These are phyloP conservation scores for Colletotrichum plurivorum DNA, from an alignment of 2,329 filamentous ascomycete species.

Conservation along the genomic window DNA sequence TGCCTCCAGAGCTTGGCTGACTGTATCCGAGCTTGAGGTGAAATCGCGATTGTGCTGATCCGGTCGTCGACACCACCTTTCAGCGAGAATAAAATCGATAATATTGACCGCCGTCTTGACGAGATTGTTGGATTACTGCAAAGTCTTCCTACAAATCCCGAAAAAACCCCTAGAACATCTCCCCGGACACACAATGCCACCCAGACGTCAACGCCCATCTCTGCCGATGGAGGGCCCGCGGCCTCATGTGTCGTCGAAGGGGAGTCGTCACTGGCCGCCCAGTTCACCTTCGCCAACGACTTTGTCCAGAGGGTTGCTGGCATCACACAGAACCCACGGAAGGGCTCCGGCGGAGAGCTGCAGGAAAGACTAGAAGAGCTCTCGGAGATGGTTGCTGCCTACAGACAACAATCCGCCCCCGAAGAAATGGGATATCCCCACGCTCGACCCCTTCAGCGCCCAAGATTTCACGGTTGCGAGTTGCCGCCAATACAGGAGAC, in stretches of 20 bases:
- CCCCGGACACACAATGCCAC: neutral
- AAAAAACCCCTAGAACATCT: neutral
- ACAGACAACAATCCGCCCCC: constrained; percentile 44
- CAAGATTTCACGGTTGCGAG: constrained; percentile 1
- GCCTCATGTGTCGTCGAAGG: constrained; percentile 52
- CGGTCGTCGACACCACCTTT: neutral
- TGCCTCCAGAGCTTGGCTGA: neutral
- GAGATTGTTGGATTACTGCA: neutral
- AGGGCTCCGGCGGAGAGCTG: neutral
- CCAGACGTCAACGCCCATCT: neutral
- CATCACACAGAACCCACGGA: constrained; percentile 30
- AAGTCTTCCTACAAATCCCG: neutral
- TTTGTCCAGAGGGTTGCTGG: constrained; percentile 55
- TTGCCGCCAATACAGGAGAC: constrained; percentile 16
- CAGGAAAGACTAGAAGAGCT: neutral
- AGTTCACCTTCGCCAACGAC: constrained; percentile 61
- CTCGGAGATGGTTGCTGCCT: constrained; percentile 35
- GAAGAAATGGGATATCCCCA: constrained; percentile 45
- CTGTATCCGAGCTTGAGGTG: too few species aligned
- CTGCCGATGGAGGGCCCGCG: constrained; percentile 44
- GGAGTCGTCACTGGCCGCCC: constrained; percentile 60
- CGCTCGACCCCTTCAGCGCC: constrained; percentile 28
- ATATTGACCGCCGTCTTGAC: neutral
- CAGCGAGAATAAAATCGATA: neutral
- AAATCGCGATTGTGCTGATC: too few species aligned